Conservation (phyloP, 495 filamentous ascomycete genomes). For the Poronia punctata region DNA sequence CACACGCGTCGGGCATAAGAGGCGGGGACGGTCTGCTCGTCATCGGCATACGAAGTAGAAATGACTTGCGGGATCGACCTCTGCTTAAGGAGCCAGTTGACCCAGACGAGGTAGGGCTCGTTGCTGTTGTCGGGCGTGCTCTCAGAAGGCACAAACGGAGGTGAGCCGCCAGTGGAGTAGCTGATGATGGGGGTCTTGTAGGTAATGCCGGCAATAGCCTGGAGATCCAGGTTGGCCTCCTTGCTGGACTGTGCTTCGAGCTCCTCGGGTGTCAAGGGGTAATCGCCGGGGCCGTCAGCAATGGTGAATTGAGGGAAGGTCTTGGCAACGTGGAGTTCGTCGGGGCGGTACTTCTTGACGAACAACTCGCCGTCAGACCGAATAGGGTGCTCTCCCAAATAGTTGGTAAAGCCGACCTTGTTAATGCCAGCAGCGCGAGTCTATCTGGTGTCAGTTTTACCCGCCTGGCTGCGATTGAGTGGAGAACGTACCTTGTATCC, state of each 20-base stretch:
- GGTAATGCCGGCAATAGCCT: slow-evolving; percentile 41
- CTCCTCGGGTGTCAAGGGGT: slow-evolving; percentile 17
- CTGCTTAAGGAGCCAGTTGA: slow-evolving; percentile 44
- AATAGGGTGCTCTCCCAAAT: slow-evolving; percentile 42
- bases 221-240: slow-evolving; percentile 70
- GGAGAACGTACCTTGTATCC: slow-evolving; percentile 29
- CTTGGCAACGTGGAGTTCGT: slow-evolving; percentile 33
- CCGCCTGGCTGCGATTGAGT: background rate
- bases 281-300: slow-evolving; percentile 28
- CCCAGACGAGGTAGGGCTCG: slow-evolving; percentile 73
- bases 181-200: slow-evolving; percentile 31
- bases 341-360: slow-evolving; percentile 42
- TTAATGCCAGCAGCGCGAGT: slow-evolving; percentile 35
- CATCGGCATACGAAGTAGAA: slow-evolving; percentile 74
- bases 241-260: slow-evolving; percentile 31
- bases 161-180: slow-evolving; percentile 37
- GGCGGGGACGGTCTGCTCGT: slow-evolving; percentile 67
- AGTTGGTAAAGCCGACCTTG: slow-evolving; percentile 43
- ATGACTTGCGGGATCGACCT: slow-evolving; percentile 63
- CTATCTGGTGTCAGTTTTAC: slow-evolving; percentile 4
- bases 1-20: slow-evolving; percentile 64
- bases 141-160: slow-evolving; percentile 22
- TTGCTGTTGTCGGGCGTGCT: slow-evolving; percentile 48
- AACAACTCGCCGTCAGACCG: slow-evolving; percentile 43
- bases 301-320: slow-evolving; percentile 38